phyloP scores from a whole-genome alignment of 2,329 filamentous ascomycete species.

The Knoxdaviesia capensis region DNA sequence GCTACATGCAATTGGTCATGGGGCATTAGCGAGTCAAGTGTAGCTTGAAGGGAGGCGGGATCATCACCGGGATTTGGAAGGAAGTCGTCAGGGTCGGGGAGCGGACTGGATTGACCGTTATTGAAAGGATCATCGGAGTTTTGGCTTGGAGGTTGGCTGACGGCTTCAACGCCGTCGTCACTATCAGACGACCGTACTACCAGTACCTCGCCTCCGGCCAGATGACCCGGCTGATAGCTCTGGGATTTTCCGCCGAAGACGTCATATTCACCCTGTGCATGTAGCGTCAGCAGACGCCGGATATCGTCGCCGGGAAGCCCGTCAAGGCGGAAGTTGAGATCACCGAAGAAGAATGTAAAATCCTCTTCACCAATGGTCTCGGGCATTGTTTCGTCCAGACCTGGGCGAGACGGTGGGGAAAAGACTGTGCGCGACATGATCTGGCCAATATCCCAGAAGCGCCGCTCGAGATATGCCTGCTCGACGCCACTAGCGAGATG shows the following conservation, averaged over 20 bases:
- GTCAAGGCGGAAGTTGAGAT: constrained; percentile 84
- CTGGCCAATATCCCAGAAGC: constrained; percentile 78
- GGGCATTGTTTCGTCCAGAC: constrained; percentile 42
- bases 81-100: constrained; percentile 48
- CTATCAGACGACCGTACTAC: constrained; percentile 11
- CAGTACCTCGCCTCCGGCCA: constrained; percentile 18
- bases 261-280: constrained; percentile 62
- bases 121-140: background rate
- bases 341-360: constrained; percentile 89
- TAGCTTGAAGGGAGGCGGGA: constrained; percentile 73
- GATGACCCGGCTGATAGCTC: too few relatives aligned
- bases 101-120: constrained; percentile 9
- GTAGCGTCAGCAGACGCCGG: constrained; percentile 60
- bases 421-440: constrained; percentile 62
- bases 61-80: constrained; percentile 50
- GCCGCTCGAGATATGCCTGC: constrained; percentile 53
- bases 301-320: constrained; percentile 83
- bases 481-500: constrained; percentile 81
- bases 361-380: constrained; percentile 74
- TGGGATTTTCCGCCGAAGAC: constrained; percentile 13
- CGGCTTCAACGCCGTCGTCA: constrained; percentile 9
- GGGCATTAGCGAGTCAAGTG: constrained; percentile 64
- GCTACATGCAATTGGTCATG: constrained; percentile 72
- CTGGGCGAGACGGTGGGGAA: constrained; percentile 45
- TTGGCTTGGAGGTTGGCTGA: background rate